These are phyloP conservation scores for Gossypium trilobum DNA, from an alignment of 441 rosid genomes.

Conservation along the genomic window DNA sequence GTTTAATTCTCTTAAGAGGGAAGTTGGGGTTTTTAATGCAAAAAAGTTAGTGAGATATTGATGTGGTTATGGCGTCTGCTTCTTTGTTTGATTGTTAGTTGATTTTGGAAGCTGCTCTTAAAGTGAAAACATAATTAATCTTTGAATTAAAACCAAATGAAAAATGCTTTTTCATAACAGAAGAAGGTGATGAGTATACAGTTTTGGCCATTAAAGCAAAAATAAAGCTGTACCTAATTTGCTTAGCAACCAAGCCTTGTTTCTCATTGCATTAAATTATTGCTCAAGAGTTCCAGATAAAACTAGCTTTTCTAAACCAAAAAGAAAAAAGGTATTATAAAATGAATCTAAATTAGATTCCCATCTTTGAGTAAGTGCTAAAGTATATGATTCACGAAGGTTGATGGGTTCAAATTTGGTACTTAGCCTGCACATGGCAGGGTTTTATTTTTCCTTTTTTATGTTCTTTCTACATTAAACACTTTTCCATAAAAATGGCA, in stretches of 20 bases:
- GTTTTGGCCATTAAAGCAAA: not conserved
- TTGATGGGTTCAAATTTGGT: not conserved
- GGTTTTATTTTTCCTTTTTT: not conserved
- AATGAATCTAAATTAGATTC: not conserved
- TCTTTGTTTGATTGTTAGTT: constrained; percentile 18
- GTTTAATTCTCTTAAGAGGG: not conserved
- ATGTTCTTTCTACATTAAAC: not conserved
- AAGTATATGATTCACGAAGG: not conserved
- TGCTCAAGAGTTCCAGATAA: not conserved
- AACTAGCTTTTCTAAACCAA: constrained; percentile 4
- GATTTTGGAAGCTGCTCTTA: constrained; percentile 3
- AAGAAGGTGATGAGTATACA: not conserved
- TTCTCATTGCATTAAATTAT: not conserved
- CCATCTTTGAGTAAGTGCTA: not conserved
- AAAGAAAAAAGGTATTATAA: no score
- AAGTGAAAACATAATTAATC: constrained; percentile 15
- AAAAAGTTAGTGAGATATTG: not conserved
- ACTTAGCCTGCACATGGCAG: not conserved
- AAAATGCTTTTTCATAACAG: not conserved
- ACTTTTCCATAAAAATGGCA: not conserved
- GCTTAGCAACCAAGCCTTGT: constrained; percentile 14
- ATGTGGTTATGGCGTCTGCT: constrained; percentile 27
- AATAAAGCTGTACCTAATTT: constrained; percentile 12
- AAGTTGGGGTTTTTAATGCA: constrained; percentile 2
- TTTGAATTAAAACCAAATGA: constrained; percentile 17